Evolutionary conservation across 2,329 filamentous ascomycete genomes (phyloP).

Genomic region (Chaetomiaceae sp.): DNA sequence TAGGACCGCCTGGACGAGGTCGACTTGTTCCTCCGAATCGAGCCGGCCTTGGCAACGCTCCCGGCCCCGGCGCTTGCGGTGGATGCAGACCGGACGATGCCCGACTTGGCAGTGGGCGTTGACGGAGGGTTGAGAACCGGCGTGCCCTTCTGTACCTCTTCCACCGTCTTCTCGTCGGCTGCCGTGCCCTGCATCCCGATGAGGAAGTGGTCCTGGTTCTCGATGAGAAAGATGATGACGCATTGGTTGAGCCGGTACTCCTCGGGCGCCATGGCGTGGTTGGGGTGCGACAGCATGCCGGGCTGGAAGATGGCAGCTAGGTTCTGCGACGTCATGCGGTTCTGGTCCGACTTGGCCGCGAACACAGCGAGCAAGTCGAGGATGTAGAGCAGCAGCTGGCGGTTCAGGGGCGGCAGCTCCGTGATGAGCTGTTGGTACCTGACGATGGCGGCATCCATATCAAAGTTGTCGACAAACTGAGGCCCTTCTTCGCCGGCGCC

Average conservation of each 20-base stretch:
- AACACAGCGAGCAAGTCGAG: slow-evolving; percentile 94
- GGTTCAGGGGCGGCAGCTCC: slow-evolving; percentile 85
- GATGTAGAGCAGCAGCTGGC: slow-evolving; percentile 91
- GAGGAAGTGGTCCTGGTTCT: slow-evolving; percentile 97
- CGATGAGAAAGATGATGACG: slow-evolving; percentile 94
- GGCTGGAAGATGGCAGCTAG: slow-evolving; percentile 96
- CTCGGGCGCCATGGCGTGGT: slow-evolving; percentile 89
- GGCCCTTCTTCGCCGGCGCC: slow-evolving; percentile 65
- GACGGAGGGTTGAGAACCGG: slow-evolving; percentile 46
- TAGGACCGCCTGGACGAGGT: slow-evolving; percentile 85
- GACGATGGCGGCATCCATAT: slow-evolving; percentile 69
- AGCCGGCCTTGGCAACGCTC: slow-evolving; percentile 75
- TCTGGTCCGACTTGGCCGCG: slow-evolving; percentile 91
- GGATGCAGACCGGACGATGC: slow-evolving; percentile 71
- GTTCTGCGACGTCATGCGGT: slow-evolving; percentile 94
- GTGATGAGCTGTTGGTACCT: slow-evolving; percentile 89
- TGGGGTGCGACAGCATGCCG: slow-evolving; percentile 88
- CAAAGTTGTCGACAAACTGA: slow-evolving; percentile 69
- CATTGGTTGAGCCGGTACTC: slow-evolving; percentile 96
- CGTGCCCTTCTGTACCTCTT: slow-evolving; percentile 65
- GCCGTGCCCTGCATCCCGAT: slow-evolving; percentile 98
- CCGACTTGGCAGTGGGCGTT: slow-evolving; percentile 51
- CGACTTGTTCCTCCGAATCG: slow-evolving; percentile 81
- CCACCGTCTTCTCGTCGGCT: slow-evolving; percentile 75
- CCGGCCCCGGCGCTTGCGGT: slow-evolving; percentile 86